phyloP scores from a whole-genome alignment of 1,284 basidiomycete genomes.

The Singerocomus inundabilis region DNA sequence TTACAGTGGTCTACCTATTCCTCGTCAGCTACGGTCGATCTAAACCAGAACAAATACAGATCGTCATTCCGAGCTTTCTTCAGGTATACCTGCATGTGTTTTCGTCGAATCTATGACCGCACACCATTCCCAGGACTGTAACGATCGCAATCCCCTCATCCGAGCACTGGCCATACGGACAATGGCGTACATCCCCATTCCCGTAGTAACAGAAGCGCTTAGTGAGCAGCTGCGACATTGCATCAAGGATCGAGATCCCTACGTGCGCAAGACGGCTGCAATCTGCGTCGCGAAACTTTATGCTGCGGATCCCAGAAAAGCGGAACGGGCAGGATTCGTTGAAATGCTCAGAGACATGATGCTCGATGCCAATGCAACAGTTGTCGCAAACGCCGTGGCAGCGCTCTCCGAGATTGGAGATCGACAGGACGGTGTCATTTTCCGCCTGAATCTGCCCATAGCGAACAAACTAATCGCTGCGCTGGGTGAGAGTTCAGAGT shows the following conservation, averaged over 20 bases:
- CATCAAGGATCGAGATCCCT: conserved; percentile 87
- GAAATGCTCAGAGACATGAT: conserved; percentile 85
- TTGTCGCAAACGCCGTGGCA: conserved; percentile 93
- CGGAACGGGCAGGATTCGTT: conserved; percentile 85
- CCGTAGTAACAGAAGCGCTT: conserved; percentile 76
- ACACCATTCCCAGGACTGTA: conserved; percentile 67
- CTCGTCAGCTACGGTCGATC: conserved; percentile 89
- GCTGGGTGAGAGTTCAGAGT: conserved; percentile 91
- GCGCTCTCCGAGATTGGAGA: conserved; percentile 91
- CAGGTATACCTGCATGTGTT: conserved; percentile 50
- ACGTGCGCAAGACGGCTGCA: conserved; percentile 95
- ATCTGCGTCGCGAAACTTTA: conserved; percentile 94
- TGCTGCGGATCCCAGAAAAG: conserved; percentile 77
- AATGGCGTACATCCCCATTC: conserved; percentile 93
- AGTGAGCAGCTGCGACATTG: conserved; percentile 85
- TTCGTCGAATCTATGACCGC: background rate
- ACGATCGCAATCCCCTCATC: conserved; percentile 89
- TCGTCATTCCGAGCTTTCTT: conserved; percentile 88
- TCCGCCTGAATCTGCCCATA: conserved; percentile 79
- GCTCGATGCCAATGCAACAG: conserved; percentile 91
- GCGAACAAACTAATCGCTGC: conserved; percentile 85
- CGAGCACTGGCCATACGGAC: conserved; percentile 92
- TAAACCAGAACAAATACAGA: conserved; percentile 85
- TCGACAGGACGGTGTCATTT: conserved; percentile 84
- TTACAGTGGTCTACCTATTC: conserved; percentile 87